Evolutionary conservation across 2,329 filamentous ascomycete species (phyloP).

Genomic region (Colletotrichum phormii): DNA sequence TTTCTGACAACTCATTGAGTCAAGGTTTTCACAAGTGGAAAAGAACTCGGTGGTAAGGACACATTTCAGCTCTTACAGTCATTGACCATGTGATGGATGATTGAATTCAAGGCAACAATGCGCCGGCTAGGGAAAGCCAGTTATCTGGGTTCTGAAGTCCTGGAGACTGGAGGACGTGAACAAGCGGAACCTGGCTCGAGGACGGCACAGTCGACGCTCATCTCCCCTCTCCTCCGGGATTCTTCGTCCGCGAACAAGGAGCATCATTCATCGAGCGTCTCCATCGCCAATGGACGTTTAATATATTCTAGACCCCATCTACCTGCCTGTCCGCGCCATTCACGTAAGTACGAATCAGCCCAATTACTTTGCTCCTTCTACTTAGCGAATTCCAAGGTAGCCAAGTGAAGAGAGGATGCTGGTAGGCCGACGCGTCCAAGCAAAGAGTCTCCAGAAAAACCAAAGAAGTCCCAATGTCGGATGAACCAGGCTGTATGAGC

Average conservation of each 20-base stretch:
- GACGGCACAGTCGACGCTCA: not conserved
- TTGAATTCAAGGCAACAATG: not conserved
- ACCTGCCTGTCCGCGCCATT: slow-evolving; percentile 2
- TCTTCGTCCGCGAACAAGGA: not conserved
- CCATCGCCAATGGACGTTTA: slow-evolving; percentile 15
- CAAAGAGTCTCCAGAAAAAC: not conserved
- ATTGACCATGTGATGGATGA: not conserved
- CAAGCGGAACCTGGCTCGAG: not conserved
- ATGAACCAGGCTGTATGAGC: not conserved
- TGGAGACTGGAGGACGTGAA: not conserved
- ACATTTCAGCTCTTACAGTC: no score
- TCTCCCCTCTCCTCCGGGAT: not conserved
- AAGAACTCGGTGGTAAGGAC: no score
- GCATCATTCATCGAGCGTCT: not conserved
- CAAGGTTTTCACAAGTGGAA: not conserved
- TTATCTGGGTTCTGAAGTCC: not conserved
- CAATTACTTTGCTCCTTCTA: not conserved
- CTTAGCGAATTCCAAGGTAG: not conserved
- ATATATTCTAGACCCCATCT: slow-evolving; percentile 14
- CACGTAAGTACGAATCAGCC: not conserved
- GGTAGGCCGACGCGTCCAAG: not conserved
- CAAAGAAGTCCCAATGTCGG: not conserved
- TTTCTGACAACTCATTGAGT: not conserved
- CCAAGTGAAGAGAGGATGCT: not conserved
- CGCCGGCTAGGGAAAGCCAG: not conserved